These are phyloP conservation scores for sunflower (Helianthus annuus) DNA, from an alignment of 129 eudicot species.

Conservation along the genomic window HanXRQr2.0-SUNRISE NC_035447.2:65558801-65559300, in stretches of 20 bases:
- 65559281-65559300: too few relatives aligned
- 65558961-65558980: constrained; percentile 15
- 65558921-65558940: too few relatives aligned
- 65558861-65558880: too few relatives aligned
- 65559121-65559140: background rate
- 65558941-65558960: background rate
- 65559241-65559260: background rate
- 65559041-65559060: constrained; percentile 1
- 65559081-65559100: constrained; percentile 8
- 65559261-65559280: too few relatives aligned
- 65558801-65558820: background rate
- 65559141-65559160: background rate
- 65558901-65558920: too few relatives aligned
- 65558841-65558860: background rate
- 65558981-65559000: constrained; percentile 14
- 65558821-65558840: background rate
- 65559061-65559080: background rate
- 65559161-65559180: constrained; percentile 4
- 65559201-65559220: constrained; percentile 2
- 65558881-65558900: too few relatives aligned
- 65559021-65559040: background rate
- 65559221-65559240: background rate
- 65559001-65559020: constrained; percentile 8
- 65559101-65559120: constrained; percentile 4
- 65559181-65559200: constrained; percentile 17